Percentiles rank a stretch among this genome's conserved stretches.
These are phyloP conservation scores for Auricularia sp. DNA, from an alignment of 768 basidiomycete genomes.

Conservation along the genomic window DNA sequence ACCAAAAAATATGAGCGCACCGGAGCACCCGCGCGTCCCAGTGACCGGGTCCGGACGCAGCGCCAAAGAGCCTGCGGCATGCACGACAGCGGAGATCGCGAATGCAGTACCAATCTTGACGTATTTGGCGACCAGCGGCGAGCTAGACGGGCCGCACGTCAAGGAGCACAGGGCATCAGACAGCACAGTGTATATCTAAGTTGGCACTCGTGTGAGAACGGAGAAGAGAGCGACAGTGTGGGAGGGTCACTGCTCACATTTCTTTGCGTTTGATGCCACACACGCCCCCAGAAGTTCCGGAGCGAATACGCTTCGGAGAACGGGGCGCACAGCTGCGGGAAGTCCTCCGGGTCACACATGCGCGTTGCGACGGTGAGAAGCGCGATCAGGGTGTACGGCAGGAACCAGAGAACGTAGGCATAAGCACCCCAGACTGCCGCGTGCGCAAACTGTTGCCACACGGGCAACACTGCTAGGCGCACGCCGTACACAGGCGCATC, in stretches of 20 bases:
- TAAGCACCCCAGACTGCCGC: background rate
- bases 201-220: background rate
- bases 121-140: background rate
- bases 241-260: background rate
- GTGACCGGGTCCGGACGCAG: background rate
- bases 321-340: background rate
- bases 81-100: background rate
- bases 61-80: background rate
- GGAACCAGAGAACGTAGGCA: background rate
- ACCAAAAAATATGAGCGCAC: background rate
- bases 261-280: background rate
- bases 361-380: background rate
- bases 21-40: background rate
- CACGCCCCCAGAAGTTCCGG: background rate
- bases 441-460: background rate
- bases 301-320: background rate
- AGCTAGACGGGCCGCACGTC: background rate
- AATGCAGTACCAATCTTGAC: background rate
- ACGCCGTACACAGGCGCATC: background rate
- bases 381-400: background rate
- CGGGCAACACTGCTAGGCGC: background rate
- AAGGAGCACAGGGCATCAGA: background rate
- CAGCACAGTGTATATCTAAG: background rate
- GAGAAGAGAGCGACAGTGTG: background rate
- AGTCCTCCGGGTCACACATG: background rate